phyloP scores from a whole-genome alignment of 352 stramenopile genomes.

The Phytophthora colocasiae region DNA sequence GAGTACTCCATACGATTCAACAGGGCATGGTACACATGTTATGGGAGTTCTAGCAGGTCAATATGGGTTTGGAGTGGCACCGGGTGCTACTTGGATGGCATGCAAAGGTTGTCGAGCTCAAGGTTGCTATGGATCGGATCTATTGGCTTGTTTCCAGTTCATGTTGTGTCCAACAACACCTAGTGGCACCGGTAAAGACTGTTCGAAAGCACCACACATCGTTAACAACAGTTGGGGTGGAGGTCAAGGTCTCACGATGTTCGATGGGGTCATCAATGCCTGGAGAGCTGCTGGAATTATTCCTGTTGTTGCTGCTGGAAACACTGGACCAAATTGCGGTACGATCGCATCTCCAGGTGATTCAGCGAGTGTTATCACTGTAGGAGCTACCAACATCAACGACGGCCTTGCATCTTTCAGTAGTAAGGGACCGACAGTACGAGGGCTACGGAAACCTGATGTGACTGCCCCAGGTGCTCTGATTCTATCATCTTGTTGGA shows the following conservation, averaged over 20 bases:
- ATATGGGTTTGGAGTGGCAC: conserved; percentile 62
- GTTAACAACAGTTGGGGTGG: conserved; percentile 82
- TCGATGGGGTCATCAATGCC: conserved; percentile 50
- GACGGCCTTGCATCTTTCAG: conserved; percentile 56
- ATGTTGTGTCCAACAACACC: conserved; percentile 69
- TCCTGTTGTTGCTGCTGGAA: conserved; percentile 62
- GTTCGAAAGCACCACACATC: conserved; percentile 56
- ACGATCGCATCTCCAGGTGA: conserved; percentile 64
- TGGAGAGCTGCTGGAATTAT: conserved; percentile 65
- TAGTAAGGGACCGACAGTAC: conserved; percentile 59
- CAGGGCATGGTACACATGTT: conserved; percentile 63
- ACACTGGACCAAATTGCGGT: conserved; percentile 55
- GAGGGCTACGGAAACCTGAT: conserved; percentile 58
- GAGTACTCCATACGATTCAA: conserved; percentile 50
- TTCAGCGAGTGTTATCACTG: conserved; percentile 62
- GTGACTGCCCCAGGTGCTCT: conserved; percentile 53
- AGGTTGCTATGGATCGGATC: conserved; percentile 50
- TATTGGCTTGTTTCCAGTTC: conserved; percentile 69
- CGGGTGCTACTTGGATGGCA: conserved; percentile 59
- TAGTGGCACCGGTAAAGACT: conserved; percentile 50
- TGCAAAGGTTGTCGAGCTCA: conserved; percentile 58
- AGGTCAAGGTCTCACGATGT: conserved; percentile 51
- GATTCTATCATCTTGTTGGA: conserved; percentile 61
- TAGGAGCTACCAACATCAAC: conserved; percentile 61
- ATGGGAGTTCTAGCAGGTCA: conserved; percentile 53